A percentile compares a stretch with the other conserved stretches of the same genome.
These are phyloP conservation scores for Pseudogymnoascus sp. DNA, from an alignment of 2,329 filamentous ascomycete species.

Conservation along the genomic window DNA sequence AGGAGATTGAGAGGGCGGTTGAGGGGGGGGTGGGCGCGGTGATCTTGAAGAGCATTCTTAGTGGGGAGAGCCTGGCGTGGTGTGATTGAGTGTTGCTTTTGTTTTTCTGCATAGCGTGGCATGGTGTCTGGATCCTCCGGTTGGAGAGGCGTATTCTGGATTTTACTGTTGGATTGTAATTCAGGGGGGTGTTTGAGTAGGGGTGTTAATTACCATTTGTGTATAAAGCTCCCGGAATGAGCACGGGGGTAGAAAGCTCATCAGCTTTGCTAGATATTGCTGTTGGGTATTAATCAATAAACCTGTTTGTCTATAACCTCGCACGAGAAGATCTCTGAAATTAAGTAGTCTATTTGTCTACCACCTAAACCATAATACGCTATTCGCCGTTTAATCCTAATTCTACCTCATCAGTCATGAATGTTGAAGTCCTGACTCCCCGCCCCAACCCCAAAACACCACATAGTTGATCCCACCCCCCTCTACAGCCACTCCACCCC, in stretches of 20 bases:
- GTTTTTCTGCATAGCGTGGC: background rate
- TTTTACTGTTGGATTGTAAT: slow-evolving; percentile 5
- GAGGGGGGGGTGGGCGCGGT: slow-evolving; percentile 50
- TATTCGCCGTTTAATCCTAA: background rate
- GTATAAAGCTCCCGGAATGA: background rate
- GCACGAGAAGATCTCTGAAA: background rate
- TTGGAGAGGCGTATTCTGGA: background rate
- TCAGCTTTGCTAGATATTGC: background rate
- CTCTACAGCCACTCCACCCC: background rate
- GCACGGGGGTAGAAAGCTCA: background rate
- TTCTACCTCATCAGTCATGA: background rate
- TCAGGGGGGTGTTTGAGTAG: background rate
- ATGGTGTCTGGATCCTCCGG: background rate
- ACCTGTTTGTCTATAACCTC: background rate
- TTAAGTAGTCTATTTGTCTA: slow-evolving; percentile 6
- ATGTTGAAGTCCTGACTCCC: slow-evolving; percentile 2
- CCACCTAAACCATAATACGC: background rate
- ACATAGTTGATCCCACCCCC: background rate
- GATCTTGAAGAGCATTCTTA: slow-evolving; percentile 55
- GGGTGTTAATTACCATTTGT: background rate
- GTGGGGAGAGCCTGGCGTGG: slow-evolving; percentile 31
- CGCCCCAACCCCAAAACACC: slow-evolving; percentile 2
- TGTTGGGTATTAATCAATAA: slow-evolving; percentile 2
- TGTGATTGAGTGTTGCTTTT: background rate
- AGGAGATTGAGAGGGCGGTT: slow-evolving; percentile 66